Conservation (phyloP, 2,329 filamentous ascomycete genomes). For the Microdochium nivale region DNA sequence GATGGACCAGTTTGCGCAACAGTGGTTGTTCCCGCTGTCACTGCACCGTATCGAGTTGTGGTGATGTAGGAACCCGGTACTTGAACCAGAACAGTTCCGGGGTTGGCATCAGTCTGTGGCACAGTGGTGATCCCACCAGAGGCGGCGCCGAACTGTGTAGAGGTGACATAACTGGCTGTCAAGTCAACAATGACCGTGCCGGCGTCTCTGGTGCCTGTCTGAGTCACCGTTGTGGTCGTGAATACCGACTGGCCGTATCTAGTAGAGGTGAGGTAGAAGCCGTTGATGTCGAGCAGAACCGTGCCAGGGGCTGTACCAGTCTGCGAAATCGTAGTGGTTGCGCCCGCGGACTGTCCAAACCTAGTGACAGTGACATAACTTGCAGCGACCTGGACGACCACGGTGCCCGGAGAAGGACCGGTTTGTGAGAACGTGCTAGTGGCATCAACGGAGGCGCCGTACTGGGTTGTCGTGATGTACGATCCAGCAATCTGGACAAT, state of each 20-base stretch:
- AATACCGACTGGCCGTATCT: neutral
- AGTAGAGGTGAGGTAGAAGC: neutral
- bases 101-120: neutral
- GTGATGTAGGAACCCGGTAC: neutral
- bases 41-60: neutral
- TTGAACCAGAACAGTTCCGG: neutral
- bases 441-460: neutral
- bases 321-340: neutral
- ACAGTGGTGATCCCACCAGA: neutral
- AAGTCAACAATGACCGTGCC: neutral
- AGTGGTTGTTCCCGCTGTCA: neutral
- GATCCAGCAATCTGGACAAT: neutral
- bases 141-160: neutral
- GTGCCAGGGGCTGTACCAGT: neutral
- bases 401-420: neutral
- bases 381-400: neutral
- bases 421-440: neutral
- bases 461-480: neutral
- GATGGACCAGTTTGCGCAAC: neutral
- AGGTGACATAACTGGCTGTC: neutral
- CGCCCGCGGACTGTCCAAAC: neutral
- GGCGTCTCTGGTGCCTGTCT: neutral
- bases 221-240: neutral
- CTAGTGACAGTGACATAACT: neutral
- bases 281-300: neutral